Percentiles rank a stretch among this genome's conserved stretches.
Evolutionary conservation across 2,329 filamentous ascomycete species (phyloP).

Genomic region (Curvularia verruculosa): DNA sequence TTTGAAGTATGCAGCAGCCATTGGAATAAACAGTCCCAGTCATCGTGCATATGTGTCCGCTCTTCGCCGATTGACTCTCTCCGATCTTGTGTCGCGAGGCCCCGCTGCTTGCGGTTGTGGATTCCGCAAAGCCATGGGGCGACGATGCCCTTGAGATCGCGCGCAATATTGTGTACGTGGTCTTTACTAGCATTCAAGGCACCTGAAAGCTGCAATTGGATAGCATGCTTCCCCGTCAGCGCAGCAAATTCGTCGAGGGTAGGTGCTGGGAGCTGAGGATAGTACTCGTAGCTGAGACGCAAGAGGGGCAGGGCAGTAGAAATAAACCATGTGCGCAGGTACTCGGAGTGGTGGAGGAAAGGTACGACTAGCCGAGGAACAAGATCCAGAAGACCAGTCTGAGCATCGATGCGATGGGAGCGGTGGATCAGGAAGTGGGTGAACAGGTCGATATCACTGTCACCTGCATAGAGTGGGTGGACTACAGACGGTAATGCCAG

Average conservation of each 20-base stretch:
- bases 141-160: conserved; percentile 71
- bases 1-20: conserved; percentile 70
- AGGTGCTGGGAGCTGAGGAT: conserved; percentile 59
- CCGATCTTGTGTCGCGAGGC: conserved; percentile 46
- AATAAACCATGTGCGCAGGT: conserved; percentile 70
- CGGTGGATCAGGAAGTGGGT: conserved; percentile 71
- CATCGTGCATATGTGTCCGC: conserved; percentile 44
- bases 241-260: conserved; percentile 69
- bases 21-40: conserved; percentile 71
- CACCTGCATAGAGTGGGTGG: conserved; percentile 56
- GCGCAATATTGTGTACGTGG: conserved; percentile 54
- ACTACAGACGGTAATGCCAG: conserved; percentile 67
- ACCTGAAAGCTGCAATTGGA: conserved; percentile 63
- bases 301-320: conserved; percentile 72
- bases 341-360: conserved; percentile 67
- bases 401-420: conserved; percentile 70
- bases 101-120: conserved; percentile 62
- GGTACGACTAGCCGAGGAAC: conserved; percentile 71
- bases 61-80: conserved; percentile 47
- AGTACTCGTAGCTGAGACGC: conserved; percentile 72
- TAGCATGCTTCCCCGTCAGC: conserved; percentile 64
- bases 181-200: conserved; percentile 19
- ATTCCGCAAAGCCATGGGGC: conserved; percentile 76
- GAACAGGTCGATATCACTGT: conserved; percentile 61
- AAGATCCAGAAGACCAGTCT: conserved; percentile 73